These are phyloP conservation scores for Fonsecaea multimorphosa DNA, from an alignment of 2,329 filamentous ascomycete genomes.

Conservation along the genomic window DNA sequence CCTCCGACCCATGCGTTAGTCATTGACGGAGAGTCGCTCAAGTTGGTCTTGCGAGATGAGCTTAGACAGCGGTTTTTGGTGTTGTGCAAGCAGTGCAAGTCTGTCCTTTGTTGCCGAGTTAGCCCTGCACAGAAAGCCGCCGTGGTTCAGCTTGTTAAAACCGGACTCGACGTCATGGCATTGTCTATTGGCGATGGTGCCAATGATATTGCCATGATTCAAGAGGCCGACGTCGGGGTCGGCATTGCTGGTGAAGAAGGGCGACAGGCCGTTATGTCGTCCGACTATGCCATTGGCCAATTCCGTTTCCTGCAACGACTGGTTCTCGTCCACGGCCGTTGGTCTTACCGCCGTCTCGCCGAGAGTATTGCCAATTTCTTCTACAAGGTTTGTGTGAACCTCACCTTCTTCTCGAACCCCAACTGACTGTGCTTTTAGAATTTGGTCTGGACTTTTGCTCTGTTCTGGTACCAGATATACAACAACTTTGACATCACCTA, in stretches of 20 bases:
- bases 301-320: conserved; percentile 87
- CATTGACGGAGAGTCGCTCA: conserved; percentile 92
- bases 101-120: conserved; percentile 95
- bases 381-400: conserved; percentile 72
- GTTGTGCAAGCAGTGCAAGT: conserved; percentile 95
- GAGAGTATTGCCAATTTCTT: conserved; percentile 99
- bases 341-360: conserved; percentile 92
- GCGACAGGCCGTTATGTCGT: conserved; percentile 92
- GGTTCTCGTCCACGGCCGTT: conserved; percentile 87
- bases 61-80: conserved; percentile 92
- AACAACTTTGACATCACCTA: conserved; percentile 97
- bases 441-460: conserved; percentile 93
- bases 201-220: conserved; percentile 97
- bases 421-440: conserved; percentile 63
- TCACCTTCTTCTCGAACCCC: not conserved
- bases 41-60: conserved; percentile 80
- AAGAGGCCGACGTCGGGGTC: conserved; percentile 95
- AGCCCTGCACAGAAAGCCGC: conserved; percentile 96
- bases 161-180: conserved; percentile 93
- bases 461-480: conserved; percentile 98
- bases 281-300: conserved; percentile 93
- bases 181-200: conserved; percentile 91
- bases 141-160: conserved; percentile 96
- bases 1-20: conserved; percentile 88
- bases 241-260: conserved; percentile 94